Conservation (phyloP, 2,329 filamentous ascomycete genomes). For the Colletotrichum sojae region DNA sequence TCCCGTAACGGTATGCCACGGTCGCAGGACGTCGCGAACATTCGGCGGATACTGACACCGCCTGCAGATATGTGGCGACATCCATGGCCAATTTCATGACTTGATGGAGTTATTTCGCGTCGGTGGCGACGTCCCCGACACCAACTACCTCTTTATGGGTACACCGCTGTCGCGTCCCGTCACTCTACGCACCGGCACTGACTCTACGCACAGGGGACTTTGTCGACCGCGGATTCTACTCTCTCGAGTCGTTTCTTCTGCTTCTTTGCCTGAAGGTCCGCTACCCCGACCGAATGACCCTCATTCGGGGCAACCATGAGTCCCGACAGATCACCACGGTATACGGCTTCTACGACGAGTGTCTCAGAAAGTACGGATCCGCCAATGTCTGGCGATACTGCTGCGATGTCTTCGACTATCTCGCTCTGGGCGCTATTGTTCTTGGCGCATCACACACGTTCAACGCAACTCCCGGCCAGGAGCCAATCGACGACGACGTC, state of each 20-base stretch:
- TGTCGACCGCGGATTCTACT: constrained; percentile 98
- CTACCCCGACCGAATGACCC: constrained; percentile 96
- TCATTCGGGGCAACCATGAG: constrained; percentile 96
- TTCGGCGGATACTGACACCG: constrained; percentile 11
- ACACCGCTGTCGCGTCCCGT: constrained; percentile 44
- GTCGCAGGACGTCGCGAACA: not conserved
- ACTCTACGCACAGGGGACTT: constrained; percentile 80
- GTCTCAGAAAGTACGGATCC: constrained; percentile 93
- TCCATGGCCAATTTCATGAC: constrained; percentile 97
- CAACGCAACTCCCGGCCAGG: constrained; percentile 60
- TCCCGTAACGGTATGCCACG: constrained; percentile 82
- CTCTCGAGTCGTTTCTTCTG: constrained; percentile 94
- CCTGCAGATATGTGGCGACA: constrained; percentile 91
- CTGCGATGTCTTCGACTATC: constrained; percentile 98
- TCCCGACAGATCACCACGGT: constrained; percentile 97
- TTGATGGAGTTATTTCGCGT: constrained; percentile 97
- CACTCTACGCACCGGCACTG: not conserved
- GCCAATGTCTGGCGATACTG: constrained; percentile 98
- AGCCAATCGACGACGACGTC: constrained; percentile 76
- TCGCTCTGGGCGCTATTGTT: constrained; percentile 90
- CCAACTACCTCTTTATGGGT: constrained; percentile 98
- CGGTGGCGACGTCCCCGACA: constrained; percentile 93
- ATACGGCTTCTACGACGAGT: constrained; percentile 99
- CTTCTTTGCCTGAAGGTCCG: constrained; percentile 96
- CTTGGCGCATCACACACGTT: constrained; percentile 85